Percentiles rank a stretch among this genome's conserved stretches.
phyloP scores from a whole-genome alignment of 371 early-diverging fungal genomes.

The Zychaea mexicana region DNA sequence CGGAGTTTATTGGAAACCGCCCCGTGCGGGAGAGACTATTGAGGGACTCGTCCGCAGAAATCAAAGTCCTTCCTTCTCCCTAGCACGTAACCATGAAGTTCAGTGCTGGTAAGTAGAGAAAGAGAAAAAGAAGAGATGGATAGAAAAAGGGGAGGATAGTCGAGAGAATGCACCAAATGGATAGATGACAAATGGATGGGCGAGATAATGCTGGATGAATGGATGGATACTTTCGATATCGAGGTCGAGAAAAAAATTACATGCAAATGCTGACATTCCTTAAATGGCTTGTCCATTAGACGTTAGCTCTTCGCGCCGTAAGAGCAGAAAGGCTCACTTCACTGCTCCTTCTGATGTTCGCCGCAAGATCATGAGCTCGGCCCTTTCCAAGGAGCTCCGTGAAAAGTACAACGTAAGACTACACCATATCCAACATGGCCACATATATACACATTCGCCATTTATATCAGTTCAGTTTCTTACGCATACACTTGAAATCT shows the following conservation, averaged over 20 bases:
- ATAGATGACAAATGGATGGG: neutral
- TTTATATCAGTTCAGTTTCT: neutral
- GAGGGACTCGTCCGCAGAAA: neutral
- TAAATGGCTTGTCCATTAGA: constrained; percentile 34
- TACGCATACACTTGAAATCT: neutral
- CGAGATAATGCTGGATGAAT: neutral
- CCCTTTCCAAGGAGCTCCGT: constrained; percentile 96
- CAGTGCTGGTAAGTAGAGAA: constrained; percentile 13
- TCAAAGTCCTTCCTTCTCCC: constrained; percentile 9
- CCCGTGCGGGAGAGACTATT: neutral
- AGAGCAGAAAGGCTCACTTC: constrained; percentile 98
- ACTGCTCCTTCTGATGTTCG: constrained; percentile 92
- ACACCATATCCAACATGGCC: no score
- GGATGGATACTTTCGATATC: constrained; percentile 7
- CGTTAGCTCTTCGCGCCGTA: constrained; percentile 94
- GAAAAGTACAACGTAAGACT: constrained; percentile 93
- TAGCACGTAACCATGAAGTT: constrained; percentile 10
- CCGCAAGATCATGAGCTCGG: constrained; percentile 94
- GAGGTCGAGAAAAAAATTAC: neutral
- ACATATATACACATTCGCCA: no score
- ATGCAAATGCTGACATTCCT: constrained; percentile 5
- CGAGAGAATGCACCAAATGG: no score
- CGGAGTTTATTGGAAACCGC: neutral
- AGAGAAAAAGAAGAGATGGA: neutral
- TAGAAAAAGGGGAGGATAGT: neutral